These are phyloP conservation scores for Leptodontidium sp. DNA, from an alignment of 2,329 filamentous ascomycete genomes.

Conservation along the genomic window DNA sequence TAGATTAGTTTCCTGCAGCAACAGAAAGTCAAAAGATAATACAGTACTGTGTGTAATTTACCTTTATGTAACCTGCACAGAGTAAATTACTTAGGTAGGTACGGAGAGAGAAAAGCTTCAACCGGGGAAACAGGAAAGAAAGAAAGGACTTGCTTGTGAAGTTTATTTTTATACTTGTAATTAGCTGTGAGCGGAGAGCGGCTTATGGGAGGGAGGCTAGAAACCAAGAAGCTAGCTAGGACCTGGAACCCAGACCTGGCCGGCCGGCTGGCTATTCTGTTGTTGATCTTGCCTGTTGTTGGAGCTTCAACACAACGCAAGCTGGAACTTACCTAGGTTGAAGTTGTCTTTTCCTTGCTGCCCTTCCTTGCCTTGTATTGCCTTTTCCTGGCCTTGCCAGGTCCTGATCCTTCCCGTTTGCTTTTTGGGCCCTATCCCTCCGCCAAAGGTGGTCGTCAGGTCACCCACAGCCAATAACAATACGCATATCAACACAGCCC, in stretches of 20 bases:
- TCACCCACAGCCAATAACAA: background rate
- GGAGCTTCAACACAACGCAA: conserved; percentile 3
- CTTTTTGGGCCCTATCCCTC: background rate
- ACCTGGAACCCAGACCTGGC: too few species aligned
- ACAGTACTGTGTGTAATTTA: too few species aligned
- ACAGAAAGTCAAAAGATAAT: background rate
- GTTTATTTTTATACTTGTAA: background rate
- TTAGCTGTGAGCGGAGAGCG: background rate
- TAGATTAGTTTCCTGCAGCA: conserved; percentile 7
- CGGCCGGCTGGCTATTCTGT: background rate
- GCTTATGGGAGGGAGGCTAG: too few species aligned
- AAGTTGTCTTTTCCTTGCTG: background rate
- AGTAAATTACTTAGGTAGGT: background rate
- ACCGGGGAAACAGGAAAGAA: conserved; percentile 1
- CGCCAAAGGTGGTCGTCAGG: background rate
- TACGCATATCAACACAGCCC: conserved; percentile 1
- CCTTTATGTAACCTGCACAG: too few species aligned
- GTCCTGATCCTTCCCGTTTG: background rate
- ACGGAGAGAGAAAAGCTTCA: background rate
- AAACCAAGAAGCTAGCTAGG: too few species aligned
- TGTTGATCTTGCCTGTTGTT: conserved; percentile 12
- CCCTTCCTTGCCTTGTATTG: background rate
- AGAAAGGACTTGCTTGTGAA: background rate
- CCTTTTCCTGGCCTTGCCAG: background rate
- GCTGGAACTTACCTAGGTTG: background rate